These are phyloP conservation scores for Ogataea haglerorum DNA, from an alignment of 805 yeast genomes.

Conservation along the genomic window DNA sequence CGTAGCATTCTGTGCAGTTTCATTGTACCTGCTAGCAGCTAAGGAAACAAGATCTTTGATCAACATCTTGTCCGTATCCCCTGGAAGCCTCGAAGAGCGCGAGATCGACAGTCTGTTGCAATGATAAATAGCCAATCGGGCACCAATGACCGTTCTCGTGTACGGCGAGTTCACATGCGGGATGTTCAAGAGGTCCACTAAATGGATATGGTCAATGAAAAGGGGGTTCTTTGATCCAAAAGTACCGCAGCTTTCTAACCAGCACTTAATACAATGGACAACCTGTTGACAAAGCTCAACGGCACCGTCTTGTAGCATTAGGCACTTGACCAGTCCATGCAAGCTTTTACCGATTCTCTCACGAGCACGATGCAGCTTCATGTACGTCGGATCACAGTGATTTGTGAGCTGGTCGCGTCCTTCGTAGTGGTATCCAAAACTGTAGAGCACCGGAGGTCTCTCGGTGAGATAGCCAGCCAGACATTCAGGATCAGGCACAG, in stretches of 20 bases:
- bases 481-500: constrained; percentile 39
- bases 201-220: constrained; percentile 36
- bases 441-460: constrained; percentile 25
- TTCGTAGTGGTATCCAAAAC: constrained; percentile 31
- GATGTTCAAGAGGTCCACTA: constrained; percentile 49
- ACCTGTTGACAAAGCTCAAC: constrained; percentile 59
- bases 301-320: constrained; percentile 56
- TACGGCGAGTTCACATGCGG: constrained; percentile 63
- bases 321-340: constrained; percentile 50
- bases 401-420: constrained; percentile 19
- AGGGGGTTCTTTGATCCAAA: constrained; percentile 27
- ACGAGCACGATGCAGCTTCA: constrained; percentile 57
- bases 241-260: constrained; percentile 41
- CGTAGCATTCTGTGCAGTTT: constrained; percentile 69
- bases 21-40: constrained; percentile 67
- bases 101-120: constrained; percentile 68
- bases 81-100: constrained; percentile 68
- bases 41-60: constrained; percentile 62
- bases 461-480: constrained; percentile 39
- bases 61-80: constrained; percentile 58
- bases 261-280: constrained; percentile 62
- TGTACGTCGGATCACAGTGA: constrained; percentile 40
- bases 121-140: constrained; percentile 70
- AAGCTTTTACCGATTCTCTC: constrained; percentile 50
- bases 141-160: constrained; percentile 76